Conservation (phyloP, 306 rosid species). For the Sphenostylis stenocarpa region DNA sequence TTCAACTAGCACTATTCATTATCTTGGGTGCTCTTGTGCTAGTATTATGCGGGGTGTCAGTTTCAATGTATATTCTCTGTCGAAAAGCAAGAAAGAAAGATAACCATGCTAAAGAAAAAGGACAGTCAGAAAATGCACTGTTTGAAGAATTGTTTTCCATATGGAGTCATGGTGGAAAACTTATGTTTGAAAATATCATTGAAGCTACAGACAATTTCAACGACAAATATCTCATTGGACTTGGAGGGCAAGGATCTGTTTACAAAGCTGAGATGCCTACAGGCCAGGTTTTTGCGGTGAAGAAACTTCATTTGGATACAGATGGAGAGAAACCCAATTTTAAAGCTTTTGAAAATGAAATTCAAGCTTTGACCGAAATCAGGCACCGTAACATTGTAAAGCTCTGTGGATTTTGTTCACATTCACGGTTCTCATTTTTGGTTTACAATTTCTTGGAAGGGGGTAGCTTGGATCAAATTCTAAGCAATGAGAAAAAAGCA, state of each 20-base stretch:
- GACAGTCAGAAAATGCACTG: not conserved
- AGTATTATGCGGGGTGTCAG: not conserved
- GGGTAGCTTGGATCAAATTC: slow-evolving; percentile 20
- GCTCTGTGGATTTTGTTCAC: slow-evolving; percentile 29
- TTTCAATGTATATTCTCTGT: slow-evolving; percentile 25
- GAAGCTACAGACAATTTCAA: slow-evolving; percentile 31
- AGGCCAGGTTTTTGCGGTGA: slow-evolving; percentile 25
- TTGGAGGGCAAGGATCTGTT: slow-evolving; percentile 31
- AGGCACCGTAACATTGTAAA: slow-evolving; percentile 30
- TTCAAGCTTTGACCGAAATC: slow-evolving; percentile 30
- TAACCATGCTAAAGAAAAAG: not conserved
- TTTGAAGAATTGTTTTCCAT: slow-evolving; percentile 17
- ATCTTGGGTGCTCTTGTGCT: slow-evolving; percentile 2
- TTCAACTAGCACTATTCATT: not conserved
- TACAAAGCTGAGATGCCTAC: slow-evolving; percentile 20
- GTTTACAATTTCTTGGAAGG: slow-evolving; percentile 31
- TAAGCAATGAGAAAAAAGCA: not conserved
- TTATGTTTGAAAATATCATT: slow-evolving; percentile 20
- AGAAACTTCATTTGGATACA: slow-evolving; percentile 19
- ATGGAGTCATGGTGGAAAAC: slow-evolving; percentile 34
- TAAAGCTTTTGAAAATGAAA: slow-evolving; percentile 26
- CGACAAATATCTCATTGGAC: slow-evolving; percentile 14
- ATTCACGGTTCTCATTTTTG: slow-evolving; percentile 34
- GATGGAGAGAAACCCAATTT: slow-evolving; percentile 1
- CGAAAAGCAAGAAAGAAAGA: not conserved